Conservation (phyloP, 345 rosid genomes). For the Hypericum androsaemum region DNA sequence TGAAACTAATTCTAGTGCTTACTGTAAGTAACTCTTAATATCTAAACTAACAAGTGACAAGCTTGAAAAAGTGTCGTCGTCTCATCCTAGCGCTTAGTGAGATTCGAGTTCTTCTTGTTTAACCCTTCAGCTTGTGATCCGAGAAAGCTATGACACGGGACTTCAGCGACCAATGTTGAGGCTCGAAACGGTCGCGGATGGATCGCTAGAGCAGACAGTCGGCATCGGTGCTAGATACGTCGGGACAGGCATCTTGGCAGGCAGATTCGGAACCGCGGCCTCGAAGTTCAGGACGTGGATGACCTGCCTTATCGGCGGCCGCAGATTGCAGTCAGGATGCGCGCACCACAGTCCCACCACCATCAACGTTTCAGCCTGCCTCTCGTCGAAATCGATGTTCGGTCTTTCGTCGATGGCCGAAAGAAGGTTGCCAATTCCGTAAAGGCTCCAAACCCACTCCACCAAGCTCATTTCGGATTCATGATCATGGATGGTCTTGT, state of each 20-base stretch:
- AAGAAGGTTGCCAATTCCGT: conserved; percentile 20
- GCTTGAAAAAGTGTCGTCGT: too few species aligned
- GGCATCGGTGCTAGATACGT: conserved; percentile 20
- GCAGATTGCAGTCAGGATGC: conserved; percentile 33
- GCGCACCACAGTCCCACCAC: conserved; percentile 54
- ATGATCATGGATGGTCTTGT: conserved; percentile 14
- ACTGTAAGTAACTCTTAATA: too few species aligned
- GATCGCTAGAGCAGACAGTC: conserved; percentile 23
- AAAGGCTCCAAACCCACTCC: conserved; percentile 43
- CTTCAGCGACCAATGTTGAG: conserved; percentile 16
- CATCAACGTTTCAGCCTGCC: conserved; percentile 32
- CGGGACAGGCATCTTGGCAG: conserved; percentile 34
- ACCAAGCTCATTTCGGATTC: conserved; percentile 22
- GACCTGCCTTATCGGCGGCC: conserved; percentile 46
- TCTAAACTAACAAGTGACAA: too few species aligned
- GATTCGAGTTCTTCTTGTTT: too few species aligned
- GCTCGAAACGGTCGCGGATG: conserved; percentile 23
- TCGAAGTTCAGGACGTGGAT: conserved; percentile 41
- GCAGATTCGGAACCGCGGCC: conserved; percentile 34
- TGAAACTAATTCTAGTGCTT: too few species aligned
- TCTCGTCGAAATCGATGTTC: conserved; percentile 22
- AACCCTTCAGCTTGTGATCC: too few species aligned
- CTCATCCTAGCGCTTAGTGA: too few species aligned
- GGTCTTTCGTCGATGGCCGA: conserved; percentile 32
- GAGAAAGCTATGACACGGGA: too few species aligned